A percentile compares a stretch with the other conserved stretches of the same genome.
phyloP scores from a whole-genome alignment of 169 alveolate species.

The Eimeria maxima region DNA sequence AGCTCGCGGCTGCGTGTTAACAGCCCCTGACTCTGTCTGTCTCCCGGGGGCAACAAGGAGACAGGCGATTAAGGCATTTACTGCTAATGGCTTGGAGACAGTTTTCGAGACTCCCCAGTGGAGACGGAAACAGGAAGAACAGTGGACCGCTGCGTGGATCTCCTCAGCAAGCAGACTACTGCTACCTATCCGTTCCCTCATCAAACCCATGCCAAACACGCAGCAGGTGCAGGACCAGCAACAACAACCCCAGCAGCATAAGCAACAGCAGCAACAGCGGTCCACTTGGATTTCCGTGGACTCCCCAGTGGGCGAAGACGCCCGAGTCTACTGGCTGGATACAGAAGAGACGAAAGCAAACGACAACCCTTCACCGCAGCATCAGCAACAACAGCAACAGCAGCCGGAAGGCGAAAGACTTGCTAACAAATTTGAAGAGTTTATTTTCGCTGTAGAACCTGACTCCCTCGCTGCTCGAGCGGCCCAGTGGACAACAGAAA shows the following conservation, averaged over 20 bases:
- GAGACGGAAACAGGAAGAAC: not conserved
- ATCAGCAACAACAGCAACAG: slow-evolving; percentile 12
- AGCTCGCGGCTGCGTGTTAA: slow-evolving; percentile 16
- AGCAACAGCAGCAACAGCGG: not conserved
- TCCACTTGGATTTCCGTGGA: not conserved
- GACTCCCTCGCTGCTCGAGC: slow-evolving; percentile 49
- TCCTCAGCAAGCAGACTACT: slow-evolving; percentile 54
- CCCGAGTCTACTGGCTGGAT: not conserved
- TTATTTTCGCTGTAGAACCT: not conserved
- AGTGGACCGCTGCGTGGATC: slow-evolving; percentile 47
- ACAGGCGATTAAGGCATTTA: not conserved
- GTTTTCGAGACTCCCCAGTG: slow-evolving; percentile 32
- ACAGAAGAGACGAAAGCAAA: not conserved
- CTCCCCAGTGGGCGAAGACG: not conserved
- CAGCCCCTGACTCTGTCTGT: slow-evolving; percentile 20
- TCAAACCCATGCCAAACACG: not conserved
- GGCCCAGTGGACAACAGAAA: not conserved
- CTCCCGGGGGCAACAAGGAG: slow-evolving; percentile 6
- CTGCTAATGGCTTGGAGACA: not conserved
- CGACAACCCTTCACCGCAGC: not conserved
- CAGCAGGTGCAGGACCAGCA: slow-evolving; percentile 21
- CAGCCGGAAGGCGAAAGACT: not conserved
- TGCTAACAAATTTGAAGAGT: slow-evolving; percentile 23
- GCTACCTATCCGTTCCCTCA: slow-evolving; percentile 8
- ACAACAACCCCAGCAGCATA: slow-evolving; percentile 11